Conservation (phyloP, 805 yeast species). For the Metschnikowia bowlesiae region DNA sequence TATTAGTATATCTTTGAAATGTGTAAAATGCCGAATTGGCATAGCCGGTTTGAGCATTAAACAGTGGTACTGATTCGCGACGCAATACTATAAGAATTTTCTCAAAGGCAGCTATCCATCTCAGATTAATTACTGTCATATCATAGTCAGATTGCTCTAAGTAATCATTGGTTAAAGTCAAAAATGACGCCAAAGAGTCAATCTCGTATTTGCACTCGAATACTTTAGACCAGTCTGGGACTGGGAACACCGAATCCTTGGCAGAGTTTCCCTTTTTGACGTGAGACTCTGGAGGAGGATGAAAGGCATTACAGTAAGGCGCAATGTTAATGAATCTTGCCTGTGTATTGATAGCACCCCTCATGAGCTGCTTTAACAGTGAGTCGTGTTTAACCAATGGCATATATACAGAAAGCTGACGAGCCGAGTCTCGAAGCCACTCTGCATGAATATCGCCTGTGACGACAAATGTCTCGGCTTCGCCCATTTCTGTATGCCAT, state of each 20-base stretch:
- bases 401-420: conserved; percentile 76
- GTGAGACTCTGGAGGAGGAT: conserved; percentile 62
- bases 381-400: conserved; percentile 52
- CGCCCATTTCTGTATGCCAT: conserved; percentile 47
- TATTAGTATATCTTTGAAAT: conserved; percentile 68
- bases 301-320: conserved; percentile 91
- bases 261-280: conserved; percentile 49
- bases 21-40: conserved; percentile 51
- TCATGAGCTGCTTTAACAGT: conserved; percentile 47
- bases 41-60: conserved; percentile 45
- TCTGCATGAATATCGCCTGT: conserved; percentile 94
- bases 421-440: conserved; percentile 85
- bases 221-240: conserved; percentile 64
- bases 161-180: conserved; percentile 71
- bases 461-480: conserved; percentile 66
- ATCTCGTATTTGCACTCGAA: conserved; percentile 90
- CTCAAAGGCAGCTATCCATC: conserved; percentile 59
- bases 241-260: conserved; percentile 63
- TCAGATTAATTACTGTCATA: conserved; percentile 38
- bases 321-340: conserved; percentile 55
- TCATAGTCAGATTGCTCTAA: conserved; percentile 49
- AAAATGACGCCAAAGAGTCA: conserved; percentile 79
- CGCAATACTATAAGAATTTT: conserved; percentile 48
- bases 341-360: conserved; percentile 81
- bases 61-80: conserved; percentile 61